Base-by-base conservation (phyloP, 129 eudicot genomes). In the Pittosporum tobira region DNA sequence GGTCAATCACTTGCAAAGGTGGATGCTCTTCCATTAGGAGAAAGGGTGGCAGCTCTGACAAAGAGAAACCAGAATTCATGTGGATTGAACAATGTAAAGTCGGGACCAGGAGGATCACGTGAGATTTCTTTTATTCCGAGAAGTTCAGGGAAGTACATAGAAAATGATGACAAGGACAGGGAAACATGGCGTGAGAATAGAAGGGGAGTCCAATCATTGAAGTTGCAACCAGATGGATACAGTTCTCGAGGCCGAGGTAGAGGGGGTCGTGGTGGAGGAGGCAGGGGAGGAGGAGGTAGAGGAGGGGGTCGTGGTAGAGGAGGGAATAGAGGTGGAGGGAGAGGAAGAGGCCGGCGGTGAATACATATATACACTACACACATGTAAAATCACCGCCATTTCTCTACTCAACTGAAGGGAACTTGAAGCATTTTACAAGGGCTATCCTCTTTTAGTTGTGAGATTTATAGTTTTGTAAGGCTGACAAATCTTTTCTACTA, bases 41-140 rank as follows among this genome's bases (percentile, higher is more conserved):
- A 91, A 75, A 79, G 96, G 30, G 70, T 53, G 43, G 87, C 81
- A 28, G 94, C 88, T 30, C 14, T 73, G 50, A 22, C 36, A 58
- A 73, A 74, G 25, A 56, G 51, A 34, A 61, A 56, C 24, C 58
- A 72, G 30, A 66, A 59, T 49, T 66, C 87, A 12, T 76, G 63
- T 36, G 49, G 56, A 18, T 68, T 27, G 53, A 74, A 71, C 50
- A 69, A 73, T 36, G 79, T 91, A 44, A 91, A 91, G 71, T 53
- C 75, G 5, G 99, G 96, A 0, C 79, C 77, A 0, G 94, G 99
- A 3, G 96, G 99, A n/a, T 91, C 99, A 0, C 69, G 94, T 28
- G 99, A 91, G 73, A 81, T 91, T 53, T 87, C 99, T 18, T 91
- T 87, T 46, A 64, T 75, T 40, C 63, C 96, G 13, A 75, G 78